Evolutionary conservation across 345 rosid genomes (phyloP).

Genomic region (Salix viminalis): DNA sequence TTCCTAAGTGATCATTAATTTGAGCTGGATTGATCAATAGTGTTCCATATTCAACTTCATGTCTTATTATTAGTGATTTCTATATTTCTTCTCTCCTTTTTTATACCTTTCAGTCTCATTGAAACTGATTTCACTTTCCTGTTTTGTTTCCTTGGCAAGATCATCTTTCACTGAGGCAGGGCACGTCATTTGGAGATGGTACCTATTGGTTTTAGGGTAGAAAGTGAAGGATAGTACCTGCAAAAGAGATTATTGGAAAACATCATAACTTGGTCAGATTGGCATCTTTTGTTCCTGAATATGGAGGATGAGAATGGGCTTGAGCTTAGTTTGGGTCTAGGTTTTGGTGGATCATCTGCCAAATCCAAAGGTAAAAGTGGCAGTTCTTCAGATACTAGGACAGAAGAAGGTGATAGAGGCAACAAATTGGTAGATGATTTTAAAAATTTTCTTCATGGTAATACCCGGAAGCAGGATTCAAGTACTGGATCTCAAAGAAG

Average conservation of each 20-base stretch:
- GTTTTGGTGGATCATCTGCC: slow-evolving; percentile 74
- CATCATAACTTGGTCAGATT: not conserved
- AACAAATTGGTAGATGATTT: slow-evolving; percentile 67
- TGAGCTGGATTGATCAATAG: not conserved
- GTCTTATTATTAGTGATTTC: not conserved
- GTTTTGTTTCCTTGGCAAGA: not conserved
- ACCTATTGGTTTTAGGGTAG: not conserved
- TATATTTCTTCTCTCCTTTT: not conserved
- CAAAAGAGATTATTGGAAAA: not conserved
- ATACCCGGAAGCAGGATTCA: slow-evolving; percentile 53
- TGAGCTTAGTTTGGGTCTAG: slow-evolving; percentile 92
- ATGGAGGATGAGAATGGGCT: slow-evolving; percentile 94
- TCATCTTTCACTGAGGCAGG: not conserved
- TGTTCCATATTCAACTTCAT: slow-evolving; percentile 2
- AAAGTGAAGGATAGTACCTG: slow-evolving; percentile 2
- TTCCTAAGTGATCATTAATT: not conserved
- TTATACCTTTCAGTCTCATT: not conserved
- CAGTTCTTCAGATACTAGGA: slow-evolving; percentile 45
- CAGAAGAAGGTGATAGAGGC: slow-evolving; percentile 65
- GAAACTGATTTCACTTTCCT: not conserved
- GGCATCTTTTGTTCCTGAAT: slow-evolving; percentile 8
- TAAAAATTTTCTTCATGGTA: slow-evolving; percentile 61
- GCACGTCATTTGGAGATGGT: not conserved
- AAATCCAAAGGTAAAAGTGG: slow-evolving; percentile 63
- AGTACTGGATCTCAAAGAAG: slow-evolving; percentile 55